Percentiles rank a stretch among this genome's conserved stretches.
Conservation (phyloP, 805 yeast genomes). For the Sugiyamaella boreocaroliniensis region DNA sequence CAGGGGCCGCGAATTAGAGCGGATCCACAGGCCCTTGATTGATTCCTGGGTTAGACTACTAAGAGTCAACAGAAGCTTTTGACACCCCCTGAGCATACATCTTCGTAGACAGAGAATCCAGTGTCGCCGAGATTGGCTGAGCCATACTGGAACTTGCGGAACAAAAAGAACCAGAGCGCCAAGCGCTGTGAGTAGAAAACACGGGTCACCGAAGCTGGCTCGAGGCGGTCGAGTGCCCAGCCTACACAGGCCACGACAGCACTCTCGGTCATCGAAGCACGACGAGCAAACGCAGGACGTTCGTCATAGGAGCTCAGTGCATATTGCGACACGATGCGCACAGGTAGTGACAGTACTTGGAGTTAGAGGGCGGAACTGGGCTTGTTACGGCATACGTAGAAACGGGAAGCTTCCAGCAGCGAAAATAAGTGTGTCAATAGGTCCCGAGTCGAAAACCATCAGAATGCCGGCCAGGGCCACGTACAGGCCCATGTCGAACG, state of each 20-base stretch:
- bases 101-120: constrained; percentile 10
- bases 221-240: constrained; percentile 23
- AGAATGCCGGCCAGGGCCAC: not conserved
- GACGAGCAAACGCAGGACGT: constrained; percentile 20
- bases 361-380: not conserved
- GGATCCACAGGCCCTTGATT: constrained; percentile 31
- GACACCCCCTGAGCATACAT: not conserved
- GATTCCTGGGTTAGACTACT: constrained; percentile 19
- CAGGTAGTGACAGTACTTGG: constrained; percentile 22
- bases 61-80: not conserved
- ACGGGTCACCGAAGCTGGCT: constrained; percentile 18
- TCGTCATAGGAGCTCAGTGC: constrained; percentile 22
- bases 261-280: constrained; percentile 22
- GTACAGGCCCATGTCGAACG: constrained; percentile 2
- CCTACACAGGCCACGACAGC: constrained; percentile 16
- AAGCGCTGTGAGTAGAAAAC: constrained; percentile 23
- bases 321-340: constrained; percentile 18
- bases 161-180: constrained; percentile 18
- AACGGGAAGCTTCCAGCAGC: not conserved
- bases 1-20: constrained; percentile 27
- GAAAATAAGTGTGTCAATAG: constrained; percentile 9
- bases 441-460: constrained; percentile 8
- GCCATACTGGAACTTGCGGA: constrained; percentile 28
- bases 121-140: constrained; percentile 28
- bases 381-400: not conserved